Evolutionary conservation across 306 rosid species (phyloP).

Genomic region (Ceratonia siliqua): DNA sequence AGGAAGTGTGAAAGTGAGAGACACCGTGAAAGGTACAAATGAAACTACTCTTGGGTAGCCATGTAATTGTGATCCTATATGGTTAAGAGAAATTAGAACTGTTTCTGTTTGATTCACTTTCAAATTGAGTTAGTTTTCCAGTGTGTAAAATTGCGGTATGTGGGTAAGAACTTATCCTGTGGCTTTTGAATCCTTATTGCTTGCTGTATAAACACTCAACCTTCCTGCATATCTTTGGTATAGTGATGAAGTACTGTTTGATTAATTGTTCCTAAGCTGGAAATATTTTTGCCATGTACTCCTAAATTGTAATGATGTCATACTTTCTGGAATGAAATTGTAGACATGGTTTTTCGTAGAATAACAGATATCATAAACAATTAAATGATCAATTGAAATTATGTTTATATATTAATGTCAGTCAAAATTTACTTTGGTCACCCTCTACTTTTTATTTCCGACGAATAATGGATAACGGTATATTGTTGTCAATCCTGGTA

Average conservation of each 20-base stretch:
- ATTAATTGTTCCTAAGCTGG: background rate
- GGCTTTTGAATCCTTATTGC: background rate
- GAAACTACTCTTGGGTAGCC: constrained; percentile 17
- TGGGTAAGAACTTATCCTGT: background rate
- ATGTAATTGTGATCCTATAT: background rate
- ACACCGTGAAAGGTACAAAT: constrained; percentile 56
- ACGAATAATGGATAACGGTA: background rate
- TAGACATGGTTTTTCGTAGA: background rate
- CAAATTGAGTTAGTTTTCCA: background rate
- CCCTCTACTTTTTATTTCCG: background rate
- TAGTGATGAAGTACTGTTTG: too few species aligned
- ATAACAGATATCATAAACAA: background rate
- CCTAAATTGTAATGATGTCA: background rate
- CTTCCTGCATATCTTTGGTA: background rate
- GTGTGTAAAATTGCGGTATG: background rate
- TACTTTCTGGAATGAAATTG: background rate
- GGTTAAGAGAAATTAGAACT: background rate
- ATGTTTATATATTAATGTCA: too few species aligned
- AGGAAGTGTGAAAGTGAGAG: constrained; percentile 90
- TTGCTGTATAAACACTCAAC: background rate
- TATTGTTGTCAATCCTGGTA: background rate
- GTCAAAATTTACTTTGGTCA: too few species aligned
- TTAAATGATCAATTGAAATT: too few species aligned
- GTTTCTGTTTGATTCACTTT: constrained; percentile 7
- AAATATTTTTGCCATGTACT: too few species aligned